Evolutionary conservation across 1,284 basidiomycete species (phyloP), one percentile per base, ranked within the genome.

Genomic region (Melampsora larici-populina): DNA sequence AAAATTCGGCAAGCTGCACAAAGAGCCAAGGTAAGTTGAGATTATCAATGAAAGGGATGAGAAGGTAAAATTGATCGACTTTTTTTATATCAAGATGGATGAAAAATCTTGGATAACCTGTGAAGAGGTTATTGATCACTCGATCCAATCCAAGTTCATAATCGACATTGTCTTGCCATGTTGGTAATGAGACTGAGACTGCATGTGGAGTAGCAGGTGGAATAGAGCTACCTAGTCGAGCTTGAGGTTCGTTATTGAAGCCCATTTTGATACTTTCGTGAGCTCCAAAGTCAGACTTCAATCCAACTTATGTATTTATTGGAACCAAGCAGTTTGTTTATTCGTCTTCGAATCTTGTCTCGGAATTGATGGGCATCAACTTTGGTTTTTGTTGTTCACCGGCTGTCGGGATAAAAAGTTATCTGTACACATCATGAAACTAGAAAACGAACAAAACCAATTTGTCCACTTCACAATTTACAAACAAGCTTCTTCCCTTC

Each of bases 101-200:
- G 84, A 97, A 98, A 86, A 99, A 99, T 66, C 97, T 87, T 0
- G 97, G 97, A 83, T 99, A 99, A n/a, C 96, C 97, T 5, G 90
- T 90, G 76, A 92, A 88, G 94, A 98, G 95, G 21, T 86, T 87
- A 76, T 92, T 88, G 1, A 91, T 83, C 7, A 99, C 90, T 49
- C 93, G 88, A 81, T 90, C 89, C n/a, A 91, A 89, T 17, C 94
- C 94, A 82, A 94, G 91, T 84, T 98, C 96, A 81, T 98, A 99
- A 17, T 88, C 95, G 66, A 99, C 89, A 81, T 92, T 94, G 85
- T 98, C 97, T 70, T 87, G 86, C 96, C 96, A 99, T 24, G 89
- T 93, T 0, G 97, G 97, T 0, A 99, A 87, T 8, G 94, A 97
- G n/a, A 98, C 95, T 0, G 94, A 96, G 79, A 98, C 94, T 51